Percentiles rank a stretch among this genome's conserved stretches.
Evolutionary conservation across 176 grass and related monocot genomes (phyloP).

Genomic region (Cymbopogon citratus): DNA sequence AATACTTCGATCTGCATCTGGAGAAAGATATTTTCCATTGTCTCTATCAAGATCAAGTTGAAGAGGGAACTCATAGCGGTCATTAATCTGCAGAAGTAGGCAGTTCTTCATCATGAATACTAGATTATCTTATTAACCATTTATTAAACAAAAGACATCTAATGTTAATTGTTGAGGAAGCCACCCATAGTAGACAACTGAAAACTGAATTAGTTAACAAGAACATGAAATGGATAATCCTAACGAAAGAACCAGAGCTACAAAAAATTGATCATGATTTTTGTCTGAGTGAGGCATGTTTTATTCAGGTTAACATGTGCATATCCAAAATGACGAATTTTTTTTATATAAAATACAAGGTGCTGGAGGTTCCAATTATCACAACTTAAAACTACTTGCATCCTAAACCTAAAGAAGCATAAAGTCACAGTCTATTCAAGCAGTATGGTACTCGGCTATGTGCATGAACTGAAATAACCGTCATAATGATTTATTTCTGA

Average conservation of each 20-base stretch:
- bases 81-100: conserved; percentile 75
- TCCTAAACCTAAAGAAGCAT: conserved; percentile 8
- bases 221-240: neutral
- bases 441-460: neutral
- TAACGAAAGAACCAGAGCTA: neutral
- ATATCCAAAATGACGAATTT: conserved; percentile 3
- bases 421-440: neutral
- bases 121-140: neutral
- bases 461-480: conserved; percentile 7
- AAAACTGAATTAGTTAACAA: neutral
- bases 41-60: conserved; percentile 94
- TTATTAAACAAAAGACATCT: neutral
- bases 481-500: neutral
- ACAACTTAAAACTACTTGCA: neutral
- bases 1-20: conserved; percentile 82
- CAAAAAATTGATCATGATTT: neutral
- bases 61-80: conserved; percentile 89
- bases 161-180: conserved; percentile 16
- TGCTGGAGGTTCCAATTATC: neutral
- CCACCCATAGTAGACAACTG: neutral
- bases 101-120: conserved; percentile 1
- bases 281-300: neutral
- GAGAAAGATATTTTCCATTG: conserved; percentile 90
- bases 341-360: conserved; percentile 1
- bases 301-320: neutral